Evolutionary conservation across 257 asterid genomes (phyloP).

Genomic region (Nicotiana noctiflora): DNA sequence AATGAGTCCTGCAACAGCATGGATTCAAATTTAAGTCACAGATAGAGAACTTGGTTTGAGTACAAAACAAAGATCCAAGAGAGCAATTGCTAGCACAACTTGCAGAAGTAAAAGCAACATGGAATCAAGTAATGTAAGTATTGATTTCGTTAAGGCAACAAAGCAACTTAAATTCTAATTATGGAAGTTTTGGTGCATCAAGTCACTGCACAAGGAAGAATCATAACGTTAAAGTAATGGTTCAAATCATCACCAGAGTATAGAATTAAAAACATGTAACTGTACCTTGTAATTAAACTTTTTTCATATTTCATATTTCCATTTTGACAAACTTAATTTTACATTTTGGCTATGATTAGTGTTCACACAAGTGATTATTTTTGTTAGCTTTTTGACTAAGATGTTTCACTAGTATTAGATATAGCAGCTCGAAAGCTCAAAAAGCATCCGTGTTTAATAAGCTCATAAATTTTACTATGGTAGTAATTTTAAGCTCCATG

Average conservation of each 20-base stretch:
- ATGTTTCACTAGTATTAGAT: background rate
- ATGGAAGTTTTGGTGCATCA: constrained; percentile 7
- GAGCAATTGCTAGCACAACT: constrained; percentile 2
- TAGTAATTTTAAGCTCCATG: background rate
- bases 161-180: constrained; percentile 11
- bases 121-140: background rate
- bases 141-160: constrained; percentile 2
- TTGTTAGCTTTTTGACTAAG: background rate
- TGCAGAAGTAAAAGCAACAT: constrained; percentile 2
- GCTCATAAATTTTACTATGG: background rate
- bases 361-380: background rate
- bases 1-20: background rate
- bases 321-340: background rate
- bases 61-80: constrained; percentile 4
- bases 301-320: background rate
- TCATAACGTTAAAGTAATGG: constrained; percentile 8
- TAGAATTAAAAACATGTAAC: background rate
- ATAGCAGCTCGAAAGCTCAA: background rate
- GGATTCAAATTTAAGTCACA: background rate
- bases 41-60: constrained; percentile 6
- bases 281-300: background rate
- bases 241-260: constrained; percentile 8
- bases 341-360: background rate
- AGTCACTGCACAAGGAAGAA: constrained; percentile 10
- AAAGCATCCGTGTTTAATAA: background rate